Base-by-base conservation (phyloP, 495 filamentous ascomycete species). In the Astrocystis sublimbata region DNA sequence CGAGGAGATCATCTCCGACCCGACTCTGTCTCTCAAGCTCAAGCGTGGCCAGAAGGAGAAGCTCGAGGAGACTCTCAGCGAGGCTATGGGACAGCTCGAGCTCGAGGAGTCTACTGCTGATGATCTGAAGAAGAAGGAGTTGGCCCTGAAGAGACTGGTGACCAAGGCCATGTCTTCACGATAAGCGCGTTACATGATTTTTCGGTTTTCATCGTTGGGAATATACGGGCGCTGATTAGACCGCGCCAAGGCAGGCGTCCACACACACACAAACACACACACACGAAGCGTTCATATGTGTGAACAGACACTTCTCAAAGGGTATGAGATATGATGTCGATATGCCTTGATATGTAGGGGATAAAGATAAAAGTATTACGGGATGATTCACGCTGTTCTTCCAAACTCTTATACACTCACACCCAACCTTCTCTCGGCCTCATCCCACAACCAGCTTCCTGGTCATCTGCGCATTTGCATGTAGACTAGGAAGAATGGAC, bases 101-200 rank as follows among this genome's bases (percentile, higher is more conserved):
- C 68, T 82, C 33, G 76, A 78, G 67, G 79, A 99, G 68, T 91
- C 92, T 35, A 79, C 80, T 47, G 89, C 92, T 40, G 94, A 99
- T 70, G 94, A 99, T 76, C 83, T 99, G 62, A 98, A 96, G 90
- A 98, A 98, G 92, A 97, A 97, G 89, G 94, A 99, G 85, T 82
- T 99, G 58, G 94, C 92, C 58, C 85, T 99, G 52, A 99, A 99
- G 92, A 83, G 94, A 71, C 82, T 96, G 64, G 92, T 99, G 58
- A 99, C 94, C 73, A 98, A 97, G 86, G 93, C 92, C 68, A 94
- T 94, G 90, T 83, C 90, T 61, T 92, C 91, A 66, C 87, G 91
- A 75, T 94, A 90, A 86, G 81, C 68, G 52, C 58, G 40, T 65
- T 68, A 61, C 60, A 50, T 51, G 65, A 57, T 62, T 63, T 69